These are phyloP conservation scores for Paracoccidioides lutzii DNA, from an alignment of 2,329 filamentous ascomycete genomes.

Conservation along the genomic window DNA sequence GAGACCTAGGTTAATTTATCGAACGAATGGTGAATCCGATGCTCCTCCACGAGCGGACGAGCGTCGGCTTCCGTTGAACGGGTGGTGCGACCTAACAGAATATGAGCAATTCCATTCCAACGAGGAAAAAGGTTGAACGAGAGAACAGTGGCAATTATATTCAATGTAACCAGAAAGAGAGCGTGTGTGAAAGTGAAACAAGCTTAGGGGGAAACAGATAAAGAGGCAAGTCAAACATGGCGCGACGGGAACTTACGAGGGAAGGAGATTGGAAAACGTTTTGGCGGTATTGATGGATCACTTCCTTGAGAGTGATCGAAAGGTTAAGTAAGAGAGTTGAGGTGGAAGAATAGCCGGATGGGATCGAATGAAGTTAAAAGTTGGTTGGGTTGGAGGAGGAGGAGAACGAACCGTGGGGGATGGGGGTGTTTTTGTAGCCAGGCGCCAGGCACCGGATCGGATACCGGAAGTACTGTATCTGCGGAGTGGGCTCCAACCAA, in stretches of 20 bases:
- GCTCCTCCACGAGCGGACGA: conserved; percentile 75
- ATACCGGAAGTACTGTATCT: too few species aligned
- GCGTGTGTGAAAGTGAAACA: not conserved
- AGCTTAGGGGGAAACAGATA: not conserved
- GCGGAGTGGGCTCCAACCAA: too few species aligned
- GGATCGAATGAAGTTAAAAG: conserved; percentile 2
- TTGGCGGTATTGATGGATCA: conserved; percentile 60
- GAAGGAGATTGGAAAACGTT: conserved; percentile 97
- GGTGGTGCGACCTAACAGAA: conserved; percentile 65
- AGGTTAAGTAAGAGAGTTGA: conserved; percentile 2
- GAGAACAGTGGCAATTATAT: not conserved
- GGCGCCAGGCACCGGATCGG: too few species aligned
- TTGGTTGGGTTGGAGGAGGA: conserved; percentile 6
- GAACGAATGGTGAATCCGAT: conserved; percentile 44
- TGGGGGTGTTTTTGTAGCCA: not conserved
- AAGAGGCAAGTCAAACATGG: conserved; percentile 1
- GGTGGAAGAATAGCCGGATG: conserved; percentile 1
- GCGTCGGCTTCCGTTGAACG: conserved; percentile 92
- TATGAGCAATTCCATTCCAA: not conserved
- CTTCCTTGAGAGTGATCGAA: conserved; percentile 24
- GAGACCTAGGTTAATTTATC: conserved; percentile 25
- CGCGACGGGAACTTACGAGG: conserved; percentile 57
- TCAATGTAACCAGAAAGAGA: conserved; percentile 1
- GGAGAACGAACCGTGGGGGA: conserved; percentile 1
- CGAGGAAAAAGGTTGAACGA: conserved; percentile 3